Percentiles rank a stretch among this genome's conserved stretches.
Evolutionary conservation across 2,329 filamentous ascomycete species (phyloP).

Genomic region (Alternaria gansuensis): DNA sequence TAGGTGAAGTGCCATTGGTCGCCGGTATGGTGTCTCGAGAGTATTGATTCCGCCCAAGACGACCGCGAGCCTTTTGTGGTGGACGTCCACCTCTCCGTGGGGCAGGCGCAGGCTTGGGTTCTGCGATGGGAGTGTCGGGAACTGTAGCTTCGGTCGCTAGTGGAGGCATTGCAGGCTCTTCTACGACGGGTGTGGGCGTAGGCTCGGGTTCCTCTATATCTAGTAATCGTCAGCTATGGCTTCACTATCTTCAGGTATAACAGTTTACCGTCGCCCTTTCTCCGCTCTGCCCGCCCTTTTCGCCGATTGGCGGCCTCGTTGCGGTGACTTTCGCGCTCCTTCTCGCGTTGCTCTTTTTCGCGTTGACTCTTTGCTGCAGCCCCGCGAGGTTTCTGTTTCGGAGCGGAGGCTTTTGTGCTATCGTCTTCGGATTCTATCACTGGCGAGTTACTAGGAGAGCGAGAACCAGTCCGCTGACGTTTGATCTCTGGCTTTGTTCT

Average conservation of each 20-base stretch:
- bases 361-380: conserved; percentile 62
- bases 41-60: conserved; percentile 53
- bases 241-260: conserved; percentile 24
- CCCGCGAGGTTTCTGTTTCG: conserved; percentile 57
- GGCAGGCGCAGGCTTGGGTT: conserved; percentile 41
- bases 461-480: conserved; percentile 76
- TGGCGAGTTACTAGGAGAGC: conserved; percentile 56
- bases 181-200: conserved; percentile 34
- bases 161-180: conserved; percentile 40
- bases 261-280: conserved; percentile 77
- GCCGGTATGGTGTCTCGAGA: conserved; percentile 47
- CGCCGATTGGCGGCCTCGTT: conserved; percentile 80
- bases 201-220: conserved; percentile 42
- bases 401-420: conserved; percentile 54
- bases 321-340: conserved; percentile 75
- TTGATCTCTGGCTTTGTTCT: conserved; percentile 78
- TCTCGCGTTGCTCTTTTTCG: conserved; percentile 68
- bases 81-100: conserved; percentile 49
- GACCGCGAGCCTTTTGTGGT: conserved; percentile 44
- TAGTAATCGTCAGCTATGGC: conserved; percentile 35
- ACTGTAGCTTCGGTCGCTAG: conserved; percentile 37
- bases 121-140: conserved; percentile 38
- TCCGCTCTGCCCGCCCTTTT: conserved; percentile 81
- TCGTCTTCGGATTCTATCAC: conserved; percentile 79
- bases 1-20: conserved; percentile 47